A percentile compares a stretch with the other conserved stretches of the same genome.
Evolutionary conservation across 2,329 filamentous ascomycete species (phyloP).

Genomic region (Fusarium pseudoanthophilum): DNA sequence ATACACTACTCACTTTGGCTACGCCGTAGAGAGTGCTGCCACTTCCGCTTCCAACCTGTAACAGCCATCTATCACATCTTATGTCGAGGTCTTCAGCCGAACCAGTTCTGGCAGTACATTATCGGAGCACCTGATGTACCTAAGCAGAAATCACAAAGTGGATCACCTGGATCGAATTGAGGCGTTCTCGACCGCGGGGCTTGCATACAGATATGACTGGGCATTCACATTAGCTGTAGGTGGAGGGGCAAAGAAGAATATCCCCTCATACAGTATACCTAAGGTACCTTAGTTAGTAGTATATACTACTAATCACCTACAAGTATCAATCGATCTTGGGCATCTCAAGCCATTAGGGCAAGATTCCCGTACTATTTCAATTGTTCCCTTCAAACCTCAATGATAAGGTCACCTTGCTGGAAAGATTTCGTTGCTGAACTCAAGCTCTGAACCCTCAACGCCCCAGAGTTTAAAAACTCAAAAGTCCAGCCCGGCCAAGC

Average conservation of each 20-base stretch:
- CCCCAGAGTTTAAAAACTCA: slow-evolving; percentile 16
- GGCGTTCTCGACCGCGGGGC: slow-evolving; percentile 21
- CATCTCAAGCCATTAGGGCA: not conserved
- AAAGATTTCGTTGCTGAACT: slow-evolving; percentile 1
- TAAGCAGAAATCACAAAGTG: not conserved
- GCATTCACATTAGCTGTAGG: not conserved
- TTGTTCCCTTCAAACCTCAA: not conserved
- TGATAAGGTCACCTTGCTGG: not conserved
- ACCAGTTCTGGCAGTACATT: not conserved
- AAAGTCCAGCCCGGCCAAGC: slow-evolving; percentile 5
- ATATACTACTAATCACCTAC: not conserved
- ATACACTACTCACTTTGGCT: not conserved
- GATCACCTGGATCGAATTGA: slow-evolving; percentile 2
- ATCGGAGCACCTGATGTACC: not conserved
- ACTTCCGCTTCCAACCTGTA: not conserved
- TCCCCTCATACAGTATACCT: not conserved
- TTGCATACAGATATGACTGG: slow-evolving; percentile 7
- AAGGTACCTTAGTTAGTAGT: not conserved
- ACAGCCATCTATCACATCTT: not conserved
- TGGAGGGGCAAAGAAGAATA: slow-evolving; percentile 18
- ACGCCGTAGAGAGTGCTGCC: not conserved
- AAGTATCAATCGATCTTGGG: not conserved
- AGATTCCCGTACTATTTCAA: not conserved
- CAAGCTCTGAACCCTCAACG: slow-evolving; percentile 2
- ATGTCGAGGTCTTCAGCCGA: not conserved